phyloP scores from a whole-genome alignment of 2,329 filamentous ascomycete genomes.

The Trichocomaceae sp. region DNA sequence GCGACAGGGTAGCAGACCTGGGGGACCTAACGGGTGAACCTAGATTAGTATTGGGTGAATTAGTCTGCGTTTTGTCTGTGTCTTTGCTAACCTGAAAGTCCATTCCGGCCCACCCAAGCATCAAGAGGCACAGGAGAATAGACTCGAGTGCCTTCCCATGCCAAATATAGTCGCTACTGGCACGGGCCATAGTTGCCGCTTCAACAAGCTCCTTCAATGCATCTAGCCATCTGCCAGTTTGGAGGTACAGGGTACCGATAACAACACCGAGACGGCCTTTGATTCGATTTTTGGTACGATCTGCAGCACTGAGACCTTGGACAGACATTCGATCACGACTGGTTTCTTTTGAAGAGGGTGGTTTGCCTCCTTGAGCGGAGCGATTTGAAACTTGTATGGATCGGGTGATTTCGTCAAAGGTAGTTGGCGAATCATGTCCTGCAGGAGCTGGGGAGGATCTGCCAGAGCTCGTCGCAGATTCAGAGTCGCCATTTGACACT shows the following conservation, averaged over 20 bases:
- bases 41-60: not conserved
- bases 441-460: constrained; percentile 30
- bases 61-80: not conserved
- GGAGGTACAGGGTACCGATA: constrained; percentile 77
- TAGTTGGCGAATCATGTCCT: constrained; percentile 44
- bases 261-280: constrained; percentile 73
- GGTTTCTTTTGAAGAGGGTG: constrained; percentile 44
- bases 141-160: constrained; percentile 91
- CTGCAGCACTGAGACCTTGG: constrained; percentile 67
- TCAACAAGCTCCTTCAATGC: constrained; percentile 78
- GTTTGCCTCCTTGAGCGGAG: constrained; percentile 33
- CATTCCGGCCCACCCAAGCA: constrained; percentile 76
- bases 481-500: constrained; percentile 34
- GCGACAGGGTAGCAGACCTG: constrained; percentile 46
- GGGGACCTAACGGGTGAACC: constrained; percentile 41
- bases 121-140: constrained; percentile 71
- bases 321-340: constrained; percentile 57
- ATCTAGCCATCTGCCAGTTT: constrained; percentile 84
- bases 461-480: constrained; percentile 35
- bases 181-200: constrained; percentile 67
- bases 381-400: constrained; percentile 36
- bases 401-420: constrained; percentile 48
- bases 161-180: constrained; percentile 89
- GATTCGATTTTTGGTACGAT: constrained; percentile 72
- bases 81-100: constrained; percentile 55